Evolutionary conservation across 1,284 basidiomycete genomes (phyloP), one percentile per base, ranked within the genome.

Genomic region (Sphagnurus paluster): DNA sequence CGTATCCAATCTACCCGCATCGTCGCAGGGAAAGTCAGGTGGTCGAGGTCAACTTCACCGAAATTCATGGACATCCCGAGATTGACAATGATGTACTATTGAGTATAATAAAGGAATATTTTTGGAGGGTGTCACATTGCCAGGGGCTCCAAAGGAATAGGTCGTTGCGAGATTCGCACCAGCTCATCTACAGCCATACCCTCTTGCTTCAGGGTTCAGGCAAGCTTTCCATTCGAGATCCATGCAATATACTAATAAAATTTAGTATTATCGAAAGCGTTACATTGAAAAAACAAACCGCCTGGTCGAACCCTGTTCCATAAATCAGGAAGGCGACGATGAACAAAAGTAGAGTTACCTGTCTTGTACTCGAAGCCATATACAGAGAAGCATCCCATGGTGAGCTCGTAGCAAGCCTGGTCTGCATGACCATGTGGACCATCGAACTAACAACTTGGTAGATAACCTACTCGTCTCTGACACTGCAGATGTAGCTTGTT

Each of bases 141-240:
- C 87, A 94, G 82, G 2, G 92, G 91, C 63, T 94, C 93, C 58
- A 89, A 82, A 0, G 93, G 80, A 30, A 98, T 76, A 4, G 85
- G 79, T 34, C 95, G 75, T 29, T 79, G 76, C 1, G 82, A 72
- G 42, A 96, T 90, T 52, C 90, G 71, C 11, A 84, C 83, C 1
- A 57, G 50, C 0, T 67, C 39, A 60, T 94, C 87, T 2, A 87
- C 77, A 4, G 70, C 81, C 68, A 95, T 77, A 3, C 88, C 93
- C 29, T 71, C 65, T n/a, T 78, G 76, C 29, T 80, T 78, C 43
- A 98, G 57, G 2, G 84, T 89, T 92, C 91, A 98, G 24, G 82
- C 79, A 43, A 76, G 68, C 56, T 80, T 67, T 49, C 69, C 76
- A 50, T 83, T 72, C 23, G 82, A 67, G 25, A 90, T 76, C 93